Conservation (phyloP, 306 rosid genomes). For the Quercus alba region DNA sequence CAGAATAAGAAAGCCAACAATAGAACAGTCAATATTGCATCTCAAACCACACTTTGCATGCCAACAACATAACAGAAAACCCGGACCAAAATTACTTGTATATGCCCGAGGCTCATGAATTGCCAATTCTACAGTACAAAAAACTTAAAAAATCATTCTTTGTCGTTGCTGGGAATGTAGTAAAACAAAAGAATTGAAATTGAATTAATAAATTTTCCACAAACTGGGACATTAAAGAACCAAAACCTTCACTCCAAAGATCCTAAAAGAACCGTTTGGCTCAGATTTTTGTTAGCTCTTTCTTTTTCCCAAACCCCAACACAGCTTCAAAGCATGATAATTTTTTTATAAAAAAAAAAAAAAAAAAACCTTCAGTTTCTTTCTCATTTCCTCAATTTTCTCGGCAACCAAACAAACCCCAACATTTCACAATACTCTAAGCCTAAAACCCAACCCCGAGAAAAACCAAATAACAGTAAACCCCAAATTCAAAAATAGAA, state of each 20-base stretch:
- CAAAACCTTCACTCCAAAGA: slow-evolving; percentile 8
- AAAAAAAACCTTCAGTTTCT: neutral
- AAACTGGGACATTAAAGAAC: slow-evolving; percentile 5
- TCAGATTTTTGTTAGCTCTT: slow-evolving; percentile 1
- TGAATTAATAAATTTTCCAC: neutral
- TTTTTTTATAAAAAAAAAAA: neutral
- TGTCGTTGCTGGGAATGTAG: neutral
- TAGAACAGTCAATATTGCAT: slow-evolving; percentile 7
- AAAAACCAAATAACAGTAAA: slow-evolving; percentile 28
- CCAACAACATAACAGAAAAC: neutral
- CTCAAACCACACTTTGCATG: slow-evolving; percentile 23
- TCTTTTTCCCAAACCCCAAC: slow-evolving; percentile 5
- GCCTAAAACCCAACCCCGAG: slow-evolving; percentile 36
- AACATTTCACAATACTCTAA: slow-evolving; percentile 13
- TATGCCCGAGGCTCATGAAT: neutral
- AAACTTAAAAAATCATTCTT: slow-evolving; percentile 1
- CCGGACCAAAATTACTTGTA: neutral
- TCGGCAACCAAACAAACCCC: slow-evolving; percentile 11
- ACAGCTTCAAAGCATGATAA: neutral
- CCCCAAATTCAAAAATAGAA: slow-evolving; percentile 28
- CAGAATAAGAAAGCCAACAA: slow-evolving; percentile 16
- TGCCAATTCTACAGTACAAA: neutral
- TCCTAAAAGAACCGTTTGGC: slow-evolving; percentile 5
- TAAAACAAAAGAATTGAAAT: slow-evolving; percentile 8
- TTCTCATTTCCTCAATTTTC: neutral